Conservation (phyloP, 106 monocot species). For the Chionographis japonica region DNA sequence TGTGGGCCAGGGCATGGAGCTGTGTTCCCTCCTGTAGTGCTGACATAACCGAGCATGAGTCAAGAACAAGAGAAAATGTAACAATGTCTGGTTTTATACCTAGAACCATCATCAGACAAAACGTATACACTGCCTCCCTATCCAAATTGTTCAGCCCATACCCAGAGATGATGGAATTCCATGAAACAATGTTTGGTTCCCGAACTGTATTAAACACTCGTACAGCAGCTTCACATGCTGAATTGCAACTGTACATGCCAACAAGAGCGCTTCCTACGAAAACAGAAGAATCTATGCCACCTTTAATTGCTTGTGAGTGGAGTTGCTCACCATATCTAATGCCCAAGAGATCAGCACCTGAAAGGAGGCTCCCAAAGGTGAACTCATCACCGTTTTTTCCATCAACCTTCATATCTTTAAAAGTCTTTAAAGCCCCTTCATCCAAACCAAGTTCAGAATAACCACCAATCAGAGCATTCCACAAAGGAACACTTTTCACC, state of each 20-base stretch:
- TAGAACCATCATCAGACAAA: conserved; percentile 18
- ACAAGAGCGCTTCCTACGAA: conserved; percentile 38
- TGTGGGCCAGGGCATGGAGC: conserved; percentile 34
- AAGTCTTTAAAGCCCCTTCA: conserved; percentile 26
- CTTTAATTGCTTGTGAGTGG: conserved; percentile 28
- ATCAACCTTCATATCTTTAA: conserved; percentile 22
- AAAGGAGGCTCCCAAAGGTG: conserved; percentile 46
- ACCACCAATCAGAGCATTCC: conserved; percentile 47
- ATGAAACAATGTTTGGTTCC: conserved; percentile 38
- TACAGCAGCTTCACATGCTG: conserved; percentile 23
- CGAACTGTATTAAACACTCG: conserved; percentile 18
- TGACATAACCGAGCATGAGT: conserved; percentile 19
- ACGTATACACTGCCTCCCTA: conserved; percentile 11
- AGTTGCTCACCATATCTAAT: conserved; percentile 31
- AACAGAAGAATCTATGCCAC: conserved; percentile 25
- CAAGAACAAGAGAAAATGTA: conserved; percentile 34
- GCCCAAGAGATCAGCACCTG: conserved; percentile 16
- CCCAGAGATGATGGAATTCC: conserved; percentile 44
- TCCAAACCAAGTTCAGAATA: conserved; percentile 31
- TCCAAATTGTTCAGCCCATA: conserved; percentile 26
- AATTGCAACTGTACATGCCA: conserved; percentile 31
- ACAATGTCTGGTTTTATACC: conserved; percentile 20
- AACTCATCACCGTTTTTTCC: conserved; percentile 30
- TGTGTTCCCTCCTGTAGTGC: conserved; percentile 21
- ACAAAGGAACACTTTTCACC: conserved; percentile 33